Evolutionary conservation across 352 stramenopile genomes (phyloP).

Genomic region (Phytophthora hibernalis): DNA sequence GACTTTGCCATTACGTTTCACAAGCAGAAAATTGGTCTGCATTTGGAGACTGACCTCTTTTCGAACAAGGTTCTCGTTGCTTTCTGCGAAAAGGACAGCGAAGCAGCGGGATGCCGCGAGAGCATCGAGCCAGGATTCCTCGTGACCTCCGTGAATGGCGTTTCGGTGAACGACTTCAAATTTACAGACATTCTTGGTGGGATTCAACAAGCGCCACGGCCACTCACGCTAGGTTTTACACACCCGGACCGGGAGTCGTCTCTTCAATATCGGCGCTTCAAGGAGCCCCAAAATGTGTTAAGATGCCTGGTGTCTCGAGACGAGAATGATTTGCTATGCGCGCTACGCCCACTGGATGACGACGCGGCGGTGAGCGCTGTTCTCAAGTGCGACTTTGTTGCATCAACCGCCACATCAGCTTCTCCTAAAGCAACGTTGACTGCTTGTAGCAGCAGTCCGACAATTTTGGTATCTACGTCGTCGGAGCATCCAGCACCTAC

Average conservation of each 20-base stretch:
- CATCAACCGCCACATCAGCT: slow-evolving; percentile 21
- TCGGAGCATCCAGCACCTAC: not conserved
- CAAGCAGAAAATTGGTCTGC: slow-evolving; percentile 68
- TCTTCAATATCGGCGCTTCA: slow-evolving; percentile 49
- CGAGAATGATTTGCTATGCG: slow-evolving; percentile 51
- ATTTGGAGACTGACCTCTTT: slow-evolving; percentile 71
- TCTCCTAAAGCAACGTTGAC: slow-evolving; percentile 20
- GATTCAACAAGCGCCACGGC: slow-evolving; percentile 56
- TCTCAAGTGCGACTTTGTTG: slow-evolving; percentile 55
- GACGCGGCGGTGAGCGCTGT: slow-evolving; percentile 55
- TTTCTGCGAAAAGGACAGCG: slow-evolving; percentile 69
- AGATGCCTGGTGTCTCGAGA: slow-evolving; percentile 57
- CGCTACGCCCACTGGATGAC: slow-evolving; percentile 59
- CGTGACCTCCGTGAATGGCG: slow-evolving; percentile 73
- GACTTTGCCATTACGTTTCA: slow-evolving; percentile 69
- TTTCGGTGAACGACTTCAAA: slow-evolving; percentile 44
- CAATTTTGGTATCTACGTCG: slow-evolving; percentile 12
- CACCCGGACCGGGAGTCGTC: slow-evolving; percentile 34
- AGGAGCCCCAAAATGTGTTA: slow-evolving; percentile 59
- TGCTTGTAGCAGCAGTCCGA: slow-evolving; percentile 22
- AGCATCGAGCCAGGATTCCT: slow-evolving; percentile 64
- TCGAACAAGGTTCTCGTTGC: slow-evolving; percentile 68
- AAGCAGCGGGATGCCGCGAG: slow-evolving; percentile 48
- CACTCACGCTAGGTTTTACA: slow-evolving; percentile 69
- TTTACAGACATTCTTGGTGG: slow-evolving; percentile 58